A percentile compares a stretch with the other conserved stretches of the same genome.
Evolutionary conservation across 2,329 filamentous ascomycete species (phyloP).

Genomic region (Stemphylium vesicarium): DNA sequence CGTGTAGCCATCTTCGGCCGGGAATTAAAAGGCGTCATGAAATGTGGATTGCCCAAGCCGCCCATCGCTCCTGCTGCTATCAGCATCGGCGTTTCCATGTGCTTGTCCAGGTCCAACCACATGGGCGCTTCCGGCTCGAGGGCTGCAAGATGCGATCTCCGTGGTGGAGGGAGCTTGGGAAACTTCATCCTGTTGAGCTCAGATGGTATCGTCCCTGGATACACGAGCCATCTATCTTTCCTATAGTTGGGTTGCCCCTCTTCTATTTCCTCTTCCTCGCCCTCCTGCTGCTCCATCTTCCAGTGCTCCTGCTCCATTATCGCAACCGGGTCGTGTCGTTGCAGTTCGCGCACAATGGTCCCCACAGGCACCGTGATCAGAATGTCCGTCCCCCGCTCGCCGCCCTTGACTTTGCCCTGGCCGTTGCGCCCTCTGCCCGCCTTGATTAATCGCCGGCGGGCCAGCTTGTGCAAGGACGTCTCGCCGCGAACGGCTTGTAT

Average conservation of each 20-base stretch:
- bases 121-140: slow-evolving; percentile 77
- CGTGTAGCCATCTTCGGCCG: slow-evolving; percentile 87
- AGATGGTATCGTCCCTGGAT: slow-evolving; percentile 79
- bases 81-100: slow-evolving; percentile 82
- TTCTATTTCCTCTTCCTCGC: slow-evolving; percentile 36
- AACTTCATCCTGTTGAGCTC: slow-evolving; percentile 67
- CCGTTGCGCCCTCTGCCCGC: slow-evolving; percentile 80
- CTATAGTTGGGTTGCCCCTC: slow-evolving; percentile 47
- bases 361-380: slow-evolving; percentile 91
- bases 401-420: slow-evolving; percentile 74
- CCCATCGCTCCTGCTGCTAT: slow-evolving; percentile 87
- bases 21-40: slow-evolving; percentile 75
- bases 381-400: slow-evolving; percentile 83
- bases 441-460: slow-evolving; percentile 74
- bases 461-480: slow-evolving; percentile 91
- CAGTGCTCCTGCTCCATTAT: slow-evolving; percentile 63
- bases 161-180: slow-evolving; percentile 62
- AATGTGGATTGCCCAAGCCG: slow-evolving; percentile 92
- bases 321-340: slow-evolving; percentile 75
- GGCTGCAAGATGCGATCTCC: slow-evolving; percentile 64
- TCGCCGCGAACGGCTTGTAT: slow-evolving; percentile 92
- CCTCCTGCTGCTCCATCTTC: slow-evolving; percentile 31
- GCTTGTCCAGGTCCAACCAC: slow-evolving; percentile 63
- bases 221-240: slow-evolving; percentile 82
- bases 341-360: slow-evolving; percentile 84